Evolutionary conservation across 1,284 basidiomycete species (phyloP), one percentile per base, ranked within the genome.

Genomic region (Jaminaea rosea): DNA sequence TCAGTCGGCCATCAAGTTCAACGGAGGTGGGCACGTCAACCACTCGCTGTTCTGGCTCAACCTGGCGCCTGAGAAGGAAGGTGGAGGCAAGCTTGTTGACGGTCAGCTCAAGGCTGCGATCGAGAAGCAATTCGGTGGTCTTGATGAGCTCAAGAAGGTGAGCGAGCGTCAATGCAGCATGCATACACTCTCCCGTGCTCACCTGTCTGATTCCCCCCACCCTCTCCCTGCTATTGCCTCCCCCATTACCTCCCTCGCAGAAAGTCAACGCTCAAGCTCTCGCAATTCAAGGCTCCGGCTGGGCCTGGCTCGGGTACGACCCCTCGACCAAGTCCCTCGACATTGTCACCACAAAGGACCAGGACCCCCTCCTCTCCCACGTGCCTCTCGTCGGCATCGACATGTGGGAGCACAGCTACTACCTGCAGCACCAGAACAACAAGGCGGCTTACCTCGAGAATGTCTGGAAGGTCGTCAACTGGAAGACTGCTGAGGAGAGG

Each of bases 391-490:
- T 73, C 52, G 70, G 69, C 26, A 63, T 73, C 29, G 71, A 73
- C 32, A 67, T 68, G 6, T 73, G 71, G 71, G 71, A 73, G 56
- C 71, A 73, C 51, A 67, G 64, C 13, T 72, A 60, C 58, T 71
- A 72, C 58, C 62, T 50, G 7, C 68, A 73, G 57, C 71, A 73
- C 63, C 57, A 70, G 55, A 73, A 73, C 62, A 63, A 65, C 52
- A 71, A 71, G 63, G 68, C 66, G 13, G 63, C 63, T 50, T 73
- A 73, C 68, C 69, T 73, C 49, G 72, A 73, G 63, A 63, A 63
- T 29, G 71, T 73, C 49, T 73, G 71, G 71, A 53, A 65, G 17
- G 71, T 73, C 26, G 70, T 72, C 62, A 73, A 73, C 68, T 73
- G 67, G 48, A 67, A 72, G 61, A 63, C 64, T 34, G 71, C 71